Conservation (phyloP, 768 basidiomycete species). For the Naganishia kalamii region DNA sequence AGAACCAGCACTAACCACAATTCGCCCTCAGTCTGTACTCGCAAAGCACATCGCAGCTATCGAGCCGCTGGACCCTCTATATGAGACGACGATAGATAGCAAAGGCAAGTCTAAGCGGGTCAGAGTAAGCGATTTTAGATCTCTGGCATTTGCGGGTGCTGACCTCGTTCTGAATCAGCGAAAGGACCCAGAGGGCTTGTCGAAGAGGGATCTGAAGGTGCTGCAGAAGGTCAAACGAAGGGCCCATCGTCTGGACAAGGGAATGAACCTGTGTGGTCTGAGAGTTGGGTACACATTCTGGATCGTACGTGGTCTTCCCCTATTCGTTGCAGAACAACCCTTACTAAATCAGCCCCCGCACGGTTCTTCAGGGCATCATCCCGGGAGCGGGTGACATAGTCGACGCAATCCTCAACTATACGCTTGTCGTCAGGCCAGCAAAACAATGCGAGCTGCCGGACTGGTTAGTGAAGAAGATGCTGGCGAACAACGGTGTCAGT, state of each 20-base stretch:
- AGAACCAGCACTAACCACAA: neutral
- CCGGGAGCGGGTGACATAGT: constrained; percentile 41
- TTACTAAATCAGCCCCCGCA: neutral
- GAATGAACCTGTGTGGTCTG: constrained; percentile 70
- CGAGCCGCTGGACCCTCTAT: constrained; percentile 66
- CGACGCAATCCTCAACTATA: constrained; percentile 53
- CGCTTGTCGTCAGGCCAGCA: constrained; percentile 69
- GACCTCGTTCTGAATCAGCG: constrained; percentile 50
- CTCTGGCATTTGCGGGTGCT: neutral
- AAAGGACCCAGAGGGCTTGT: constrained; percentile 66
- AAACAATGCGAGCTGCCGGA: constrained; percentile 62
- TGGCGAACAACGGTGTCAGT: constrained; percentile 64
- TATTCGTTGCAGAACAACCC: neutral
- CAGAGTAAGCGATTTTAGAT: constrained; percentile 50
- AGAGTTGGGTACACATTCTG: constrained; percentile 82
- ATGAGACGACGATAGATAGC: constrained; percentile 59
- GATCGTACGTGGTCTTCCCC: constrained; percentile 46
- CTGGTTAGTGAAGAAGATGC: constrained; percentile 69
- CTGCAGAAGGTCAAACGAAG: constrained; percentile 66
- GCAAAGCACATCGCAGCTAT: constrained; percentile 62
- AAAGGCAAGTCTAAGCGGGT: constrained; percentile 57
- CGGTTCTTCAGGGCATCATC: constrained; percentile 31
- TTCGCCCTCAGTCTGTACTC: constrained; percentile 50
- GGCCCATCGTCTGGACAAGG: constrained; percentile 81
- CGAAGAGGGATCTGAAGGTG: constrained; percentile 65